Evolutionary conservation across 2,329 filamentous ascomycete genomes (phyloP), one percentile per base, ranked within the genome.

Genomic region (Ceratocystis cacaofunesta): DNA sequence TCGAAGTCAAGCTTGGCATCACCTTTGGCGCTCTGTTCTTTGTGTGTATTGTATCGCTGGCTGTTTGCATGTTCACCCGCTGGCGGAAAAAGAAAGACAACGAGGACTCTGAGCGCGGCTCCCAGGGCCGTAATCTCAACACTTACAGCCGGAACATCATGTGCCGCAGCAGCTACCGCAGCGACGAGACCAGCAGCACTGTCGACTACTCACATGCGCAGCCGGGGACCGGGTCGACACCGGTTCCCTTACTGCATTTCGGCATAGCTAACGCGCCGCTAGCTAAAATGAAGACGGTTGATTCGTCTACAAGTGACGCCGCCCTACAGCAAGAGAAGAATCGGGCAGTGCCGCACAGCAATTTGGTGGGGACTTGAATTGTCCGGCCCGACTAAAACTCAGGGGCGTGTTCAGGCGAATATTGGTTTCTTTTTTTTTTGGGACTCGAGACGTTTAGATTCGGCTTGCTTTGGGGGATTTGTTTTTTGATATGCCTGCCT

Each of bases 1-100:
- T 68, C 32, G 61, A 62, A 30, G 65, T 63, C 15, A 68, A 67
- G 43, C 52, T 68, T 22, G 68, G 72, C 30, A 69, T 69, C 41
- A 68, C 65, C 15, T 50, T 69, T 48, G 66, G 66, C 25, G 65
- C 67, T 1, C 62, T 68, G 2, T 52, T 63, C 43, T 61, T 64
- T n/a, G 64, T 65, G 5, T 43, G 62, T 12, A 44, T 66, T n/a
- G 28, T 68, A 2, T 57, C 66, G 4, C 63, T 69, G 10, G 52
- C 62, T 7, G 55, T 68, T 1, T 65, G 65, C n/a, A 60, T 68
- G 10, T 66, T 67, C 17, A 55, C 65, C n/a, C 66, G 67, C 28
- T 66, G 62, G 48, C 66, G 66, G 36, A 64, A 64, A n/a, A 61
- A 50, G 36, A 57, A 62, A 17, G 66, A 67, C n/a, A 32, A 25